These are phyloP conservation scores for Spiromastix sp. DNA, from an alignment of 2,329 filamentous ascomycete species.

Conservation along the genomic window DNA sequence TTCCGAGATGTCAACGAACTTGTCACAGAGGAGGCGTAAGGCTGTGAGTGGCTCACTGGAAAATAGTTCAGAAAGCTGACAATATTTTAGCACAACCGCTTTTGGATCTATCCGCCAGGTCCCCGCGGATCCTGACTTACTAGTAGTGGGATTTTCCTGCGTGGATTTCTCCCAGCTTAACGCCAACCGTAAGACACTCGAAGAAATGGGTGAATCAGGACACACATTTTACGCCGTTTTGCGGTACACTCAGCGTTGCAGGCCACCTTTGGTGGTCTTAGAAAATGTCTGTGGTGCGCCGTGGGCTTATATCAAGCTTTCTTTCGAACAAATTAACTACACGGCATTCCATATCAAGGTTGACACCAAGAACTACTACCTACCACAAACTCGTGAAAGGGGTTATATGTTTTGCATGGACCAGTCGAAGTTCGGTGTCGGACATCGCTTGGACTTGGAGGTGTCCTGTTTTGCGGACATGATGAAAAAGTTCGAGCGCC, in stretches of 20 bases:
- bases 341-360: conserved; percentile 38
- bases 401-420: conserved; percentile 52
- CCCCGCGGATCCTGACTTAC: conserved; percentile 49
- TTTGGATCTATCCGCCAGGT: conserved; percentile 51
- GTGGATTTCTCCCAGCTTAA: conserved; percentile 65
- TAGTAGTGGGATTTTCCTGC: conserved; percentile 65
- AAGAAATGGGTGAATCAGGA: conserved; percentile 52
- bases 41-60: conserved; percentile 10
- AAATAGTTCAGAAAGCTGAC: conserved; percentile 5
- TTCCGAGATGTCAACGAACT: conserved; percentile 53
- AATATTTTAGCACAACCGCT: conserved; percentile 47
- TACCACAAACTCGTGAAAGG: conserved; percentile 59
- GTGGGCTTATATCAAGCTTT: conserved; percentile 44
- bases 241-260: conserved; percentile 43
- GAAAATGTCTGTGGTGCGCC: conserved; percentile 59
- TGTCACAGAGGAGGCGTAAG: conserved; percentile 39
- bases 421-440: conserved; percentile 15
- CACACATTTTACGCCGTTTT: conserved; percentile 55
- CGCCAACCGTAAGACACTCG: conserved; percentile 40
- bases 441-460: conserved; percentile 14
- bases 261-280: conserved; percentile 55
- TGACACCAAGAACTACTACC: conserved; percentile 61
- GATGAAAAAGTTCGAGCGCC: conserved; percentile 41
- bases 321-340: conserved; percentile 47
- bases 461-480: conserved; percentile 33